Conservation (phyloP, 352 stramenopile species). For the Phytophthora pseudosyringae region DNA sequence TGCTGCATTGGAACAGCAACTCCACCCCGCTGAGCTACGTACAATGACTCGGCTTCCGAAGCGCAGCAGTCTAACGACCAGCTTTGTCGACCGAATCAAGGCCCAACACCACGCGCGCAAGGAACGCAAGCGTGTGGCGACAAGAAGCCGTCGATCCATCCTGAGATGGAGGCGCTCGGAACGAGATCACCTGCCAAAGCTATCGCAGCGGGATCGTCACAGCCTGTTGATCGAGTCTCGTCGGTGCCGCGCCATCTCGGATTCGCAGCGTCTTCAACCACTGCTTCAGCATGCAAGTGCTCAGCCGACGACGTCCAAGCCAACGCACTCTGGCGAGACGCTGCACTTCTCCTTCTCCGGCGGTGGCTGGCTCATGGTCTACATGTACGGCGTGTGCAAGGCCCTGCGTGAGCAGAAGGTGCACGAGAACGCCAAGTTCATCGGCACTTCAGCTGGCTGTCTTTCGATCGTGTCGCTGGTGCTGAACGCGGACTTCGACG, state of each 20-base stretch:
- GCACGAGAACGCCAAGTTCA: conserved; percentile 46
- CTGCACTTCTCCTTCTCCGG: conserved; percentile 56
- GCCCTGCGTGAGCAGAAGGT: conserved; percentile 53
- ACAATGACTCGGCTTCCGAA: conserved; percentile 15
- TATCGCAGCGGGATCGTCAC: conserved; percentile 6
- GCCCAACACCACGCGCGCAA: conserved; percentile 14
- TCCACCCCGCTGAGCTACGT: background rate
- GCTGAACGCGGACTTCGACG: conserved; percentile 52
- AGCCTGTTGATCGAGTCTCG: conserved; percentile 14
- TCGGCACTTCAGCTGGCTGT: conserved; percentile 52
- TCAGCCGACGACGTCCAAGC: background rate
- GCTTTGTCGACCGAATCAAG: conserved; percentile 25
- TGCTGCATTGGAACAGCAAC: conserved; percentile 19
- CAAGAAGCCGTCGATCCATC: conserved; percentile 9
- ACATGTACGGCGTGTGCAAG: conserved; percentile 66
- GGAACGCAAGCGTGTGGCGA: conserved; percentile 1
- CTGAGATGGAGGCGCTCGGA: conserved; percentile 11
- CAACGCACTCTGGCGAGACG: conserved; percentile 8
- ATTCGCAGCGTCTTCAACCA: background rate
- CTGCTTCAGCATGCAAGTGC: background rate
- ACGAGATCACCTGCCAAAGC: conserved; percentile 8
- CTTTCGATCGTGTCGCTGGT: conserved; percentile 52
- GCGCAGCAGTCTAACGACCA: background rate
- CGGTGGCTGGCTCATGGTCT: conserved; percentile 65
- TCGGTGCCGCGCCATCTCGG: conserved; percentile 1